Conservation (phyloP, 257 asterid species). For the Agastache rugosa region DNA sequence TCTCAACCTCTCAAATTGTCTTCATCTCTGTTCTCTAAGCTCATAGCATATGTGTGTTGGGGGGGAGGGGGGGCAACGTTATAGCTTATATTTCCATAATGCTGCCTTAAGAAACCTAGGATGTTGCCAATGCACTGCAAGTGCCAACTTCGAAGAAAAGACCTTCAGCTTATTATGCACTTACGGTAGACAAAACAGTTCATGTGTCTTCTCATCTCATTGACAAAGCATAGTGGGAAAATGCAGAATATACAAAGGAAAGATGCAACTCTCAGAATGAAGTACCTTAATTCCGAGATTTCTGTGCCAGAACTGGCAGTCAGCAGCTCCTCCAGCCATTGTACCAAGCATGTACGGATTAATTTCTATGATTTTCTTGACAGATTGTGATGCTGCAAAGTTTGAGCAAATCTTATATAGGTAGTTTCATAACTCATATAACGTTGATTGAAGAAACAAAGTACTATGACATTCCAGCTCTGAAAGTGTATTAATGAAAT, state of each 20-base stretch:
- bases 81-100: too few species aligned
- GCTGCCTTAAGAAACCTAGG: too few species aligned
- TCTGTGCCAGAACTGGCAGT: constrained; percentile 30
- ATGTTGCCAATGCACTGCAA: too few species aligned
- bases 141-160: too few species aligned
- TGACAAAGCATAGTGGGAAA: neutral
- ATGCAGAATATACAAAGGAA: neutral
- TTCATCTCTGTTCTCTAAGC: neutral
- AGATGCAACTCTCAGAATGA: constrained; percentile 4
- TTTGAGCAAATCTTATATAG: constrained; percentile 14
- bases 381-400: constrained; percentile 81
- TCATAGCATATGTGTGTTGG: neutral
- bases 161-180: neutral
- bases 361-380: constrained; percentile 88
- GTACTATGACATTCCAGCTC: neutral
- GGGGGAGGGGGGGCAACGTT: too few species aligned
- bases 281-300: constrained; percentile 52
- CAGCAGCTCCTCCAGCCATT: constrained; percentile 97
- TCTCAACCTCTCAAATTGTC: constrained; percentile 6
- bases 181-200: neutral
- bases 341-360: constrained; percentile 95
- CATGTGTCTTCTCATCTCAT: constrained; percentile 1
- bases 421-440: constrained; percentile 3
- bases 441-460: constrained; percentile 1
- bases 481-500: neutral